Base-by-base conservation (phyloP, 805 yeast species). In the Candida taoyuanica region DNA sequence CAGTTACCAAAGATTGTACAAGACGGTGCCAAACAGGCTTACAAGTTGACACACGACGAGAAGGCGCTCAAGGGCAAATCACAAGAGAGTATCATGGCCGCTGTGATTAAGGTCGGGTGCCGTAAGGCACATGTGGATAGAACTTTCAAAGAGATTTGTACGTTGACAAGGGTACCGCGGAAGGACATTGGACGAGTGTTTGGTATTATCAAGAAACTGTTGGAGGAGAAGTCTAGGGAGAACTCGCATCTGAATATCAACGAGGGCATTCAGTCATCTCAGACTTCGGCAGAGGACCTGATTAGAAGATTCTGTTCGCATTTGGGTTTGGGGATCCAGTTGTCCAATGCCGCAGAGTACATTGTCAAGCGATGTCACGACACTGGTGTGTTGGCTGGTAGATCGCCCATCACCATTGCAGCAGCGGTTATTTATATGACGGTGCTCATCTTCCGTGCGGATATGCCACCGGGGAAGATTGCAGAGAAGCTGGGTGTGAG, bases 341-440 rank as follows among this genome's bases (percentile, higher is more conserved):
- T 89, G 31, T 81, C 96, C 16, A 85, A 87, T 46, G 91, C 95
- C 8, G 95, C 98, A 3, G 97, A 91, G 62, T 76, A 82, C 53
- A 87, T 93, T 50, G 96, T 97, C 3, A 78, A 87, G 57, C 74
- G 82, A 48, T 87, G 95, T 55, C 85, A 86, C 56, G 95, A 85
- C 46, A 81, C 83, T 45, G 96, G 97, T 39, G 94, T 91, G 27
- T 71, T 93, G 55, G 97, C 95, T 14, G 98, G 98, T 53, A 76
- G 96, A 50, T 85, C 96, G 3, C 98, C 98, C 20, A 89, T 89
- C 38, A 91, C 98, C 26, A 87, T 93, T 56, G 97, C 98, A 0
- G 98, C 98, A 7, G 94, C 97, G 1, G 95, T 93, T 5, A 91
- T 93, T 34, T 93, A 91, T 64, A 81, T 93, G 85, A 85, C 96